Base-by-base conservation (phyloP, 495 filamentous ascomycete species). In the Penicillium simplicissimum region DNA sequence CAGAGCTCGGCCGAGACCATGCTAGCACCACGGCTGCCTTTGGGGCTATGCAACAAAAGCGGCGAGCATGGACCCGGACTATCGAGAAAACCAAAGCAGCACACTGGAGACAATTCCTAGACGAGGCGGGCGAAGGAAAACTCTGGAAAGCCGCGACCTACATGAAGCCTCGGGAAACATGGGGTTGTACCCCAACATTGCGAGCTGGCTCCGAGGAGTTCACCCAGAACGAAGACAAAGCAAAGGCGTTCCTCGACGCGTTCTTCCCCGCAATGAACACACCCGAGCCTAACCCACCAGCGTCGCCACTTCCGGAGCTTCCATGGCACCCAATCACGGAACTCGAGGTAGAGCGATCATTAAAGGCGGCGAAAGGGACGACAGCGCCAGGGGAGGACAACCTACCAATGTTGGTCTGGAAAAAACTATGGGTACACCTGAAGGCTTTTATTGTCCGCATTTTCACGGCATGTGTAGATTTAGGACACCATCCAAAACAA, bases 251-350 rank as follows among this genome's bases (percentile, higher is more conserved):
- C 36, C 8, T 73, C 4, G 65, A 71, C 8, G 11, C 66, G 0
- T 73, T 74, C 65, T 74, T 73, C 45, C 68, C 65, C 4, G 49
- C 31, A 19, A 73, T 71, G 58, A 58, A 60, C 45, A 53, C 47
- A 35, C 67, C 65, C 15, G 25, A 42, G n/a, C 40, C 45, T 4
- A 51, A 17, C 15, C 33, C 19, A 42, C 53, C 54, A 21, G 13
- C 37, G 3, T 23, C 34, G 19, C 21, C 42, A 9, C 6, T 11
- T 0, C 33, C 6, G 15, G 66, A 61, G 55, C 61, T 74, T 8
- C 57, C 33, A 10, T 74, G 56, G 68, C 34, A 61, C 28, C 64
- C 60, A 8, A 67, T 71, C 57, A 64, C 70, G 0, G 54, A 75
- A 25, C 51, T 63, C 0, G 66, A 75, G 58, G 54, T 73, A 21